Evolutionary conservation across 345 rosid genomes (phyloP).

Genomic region (Melaleuca quinquenervia): DNA sequence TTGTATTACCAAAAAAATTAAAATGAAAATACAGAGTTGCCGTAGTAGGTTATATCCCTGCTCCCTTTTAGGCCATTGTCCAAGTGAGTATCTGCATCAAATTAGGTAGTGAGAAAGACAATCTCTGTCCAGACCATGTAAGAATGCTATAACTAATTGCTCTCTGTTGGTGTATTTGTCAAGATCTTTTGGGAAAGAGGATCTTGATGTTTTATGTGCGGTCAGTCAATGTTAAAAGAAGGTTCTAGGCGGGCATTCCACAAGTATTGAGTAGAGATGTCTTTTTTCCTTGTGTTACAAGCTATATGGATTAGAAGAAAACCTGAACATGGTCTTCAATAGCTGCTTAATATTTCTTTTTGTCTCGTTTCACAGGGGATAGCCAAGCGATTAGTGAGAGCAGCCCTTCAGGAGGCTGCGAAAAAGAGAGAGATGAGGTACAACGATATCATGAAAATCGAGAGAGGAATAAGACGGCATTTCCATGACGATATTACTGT

Average conservation of each 20-base stretch:
- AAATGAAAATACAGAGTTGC: background rate
- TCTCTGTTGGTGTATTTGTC: background rate
- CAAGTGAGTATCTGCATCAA: background rate
- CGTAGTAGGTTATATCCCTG: background rate
- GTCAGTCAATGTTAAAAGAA: background rate
- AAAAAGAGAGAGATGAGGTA: constrained; percentile 67
- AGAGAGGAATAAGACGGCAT: constrained; percentile 58
- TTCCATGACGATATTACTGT: constrained; percentile 75
- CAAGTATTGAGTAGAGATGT: background rate
- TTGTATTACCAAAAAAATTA: too few species aligned
- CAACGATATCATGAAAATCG: constrained; percentile 41
- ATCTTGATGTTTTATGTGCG: background rate
- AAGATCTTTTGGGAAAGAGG: background rate
- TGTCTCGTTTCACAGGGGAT: constrained; percentile 36
- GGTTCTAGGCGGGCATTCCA: background rate
- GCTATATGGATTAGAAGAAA: background rate
- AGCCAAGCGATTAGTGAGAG: constrained; percentile 57
- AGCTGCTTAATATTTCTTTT: background rate
- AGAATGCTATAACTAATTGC: background rate
- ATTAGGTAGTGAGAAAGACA: background rate
- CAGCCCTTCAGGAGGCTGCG: constrained; percentile 62
- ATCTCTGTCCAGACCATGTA: background rate
- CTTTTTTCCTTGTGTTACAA: background rate
- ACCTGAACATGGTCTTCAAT: background rate
- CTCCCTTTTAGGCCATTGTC: background rate